Base-by-base conservation (phyloP, 345 rosid species). In the Citrus hindsii region DNA sequence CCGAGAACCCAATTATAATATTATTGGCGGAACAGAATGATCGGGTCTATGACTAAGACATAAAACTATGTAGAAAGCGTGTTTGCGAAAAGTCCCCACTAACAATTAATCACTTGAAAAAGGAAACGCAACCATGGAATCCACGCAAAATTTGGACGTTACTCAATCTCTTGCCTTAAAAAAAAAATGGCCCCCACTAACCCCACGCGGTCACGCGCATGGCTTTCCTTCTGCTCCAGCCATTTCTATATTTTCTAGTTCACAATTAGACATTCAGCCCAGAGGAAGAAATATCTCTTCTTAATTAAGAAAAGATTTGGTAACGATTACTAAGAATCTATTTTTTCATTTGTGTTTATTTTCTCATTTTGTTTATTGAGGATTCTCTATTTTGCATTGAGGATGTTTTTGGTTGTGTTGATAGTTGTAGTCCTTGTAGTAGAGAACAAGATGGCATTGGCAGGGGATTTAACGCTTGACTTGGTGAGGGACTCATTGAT, bases 401-500 rank as follows among this genome's bases (percentile, higher is more conserved):
- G 14, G n/a, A 32, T 58, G 80, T 33, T 14, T 81, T 48, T 66
- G 42, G 71, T 67, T 69, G 51, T 9, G 21, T 24, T 48, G 48
- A 13, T 81, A 9, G 33, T 6, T 46, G n/a, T 81, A 24, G 21
- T 25, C 27, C 25, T 6, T 75, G 22, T 42, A 78, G 55, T 14
- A 37, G 58, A 64, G 70, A 75, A 25, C 18, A 69, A 69, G 53
- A 76, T 83, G 89, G 81, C 88, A 66, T 64, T 37, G 77, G 80
- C 81, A 4, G 83, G 74, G 28, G 80, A 7, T 6, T 68, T 85
- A 78, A 87, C 89, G 7, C 92, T 95, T 55, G 93, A 87, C 8
- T 76, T 77, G 32, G 86, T 91, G 30, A 86, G 99, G 27, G 87
- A 90, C 51, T 87, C 92, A 24, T 83, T 95, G 86, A 82, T 86